phyloP scores from a whole-genome alignment of 1,139 yeast species.

The Blastobotrys apis region DNA sequence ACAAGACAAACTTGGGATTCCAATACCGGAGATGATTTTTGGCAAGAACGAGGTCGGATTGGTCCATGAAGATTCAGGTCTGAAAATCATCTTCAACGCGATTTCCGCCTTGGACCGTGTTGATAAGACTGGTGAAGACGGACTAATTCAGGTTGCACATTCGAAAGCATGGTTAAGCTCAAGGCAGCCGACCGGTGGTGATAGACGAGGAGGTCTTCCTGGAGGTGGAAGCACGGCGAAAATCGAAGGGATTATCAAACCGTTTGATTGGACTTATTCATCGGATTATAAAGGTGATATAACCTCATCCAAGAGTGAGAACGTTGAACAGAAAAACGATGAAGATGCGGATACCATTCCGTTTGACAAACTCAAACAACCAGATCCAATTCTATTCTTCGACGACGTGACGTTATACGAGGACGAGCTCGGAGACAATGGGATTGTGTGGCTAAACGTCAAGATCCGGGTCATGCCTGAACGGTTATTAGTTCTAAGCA shows the following conservation, averaged over 20 bases:
- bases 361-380: slow-evolving; percentile 57
- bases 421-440: slow-evolving; percentile 95
- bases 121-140: slow-evolving; percentile 45
- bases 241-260: slow-evolving; percentile 57
- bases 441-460: slow-evolving; percentile 70
- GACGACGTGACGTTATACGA: slow-evolving; percentile 88
- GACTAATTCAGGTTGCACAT: slow-evolving; percentile 67
- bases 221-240: slow-evolving; percentile 34
- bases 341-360: slow-evolving; percentile 48
- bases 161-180: slow-evolving; percentile 84
- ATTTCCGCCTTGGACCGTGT: slow-evolving; percentile 75
- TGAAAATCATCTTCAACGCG: slow-evolving; percentile 64
- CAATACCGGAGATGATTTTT: slow-evolving; percentile 96
- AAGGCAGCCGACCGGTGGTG: too few species aligned
- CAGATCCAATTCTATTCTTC: slow-evolving; percentile 82
- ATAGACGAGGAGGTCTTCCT: slow-evolving; percentile 29
- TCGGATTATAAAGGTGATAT: slow-evolving; percentile 62
- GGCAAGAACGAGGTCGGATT: slow-evolving; percentile 71
- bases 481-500: slow-evolving; percentile 63
- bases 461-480: slow-evolving; percentile 89
- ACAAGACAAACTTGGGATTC: slow-evolving; percentile 61
- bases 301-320: background rate
- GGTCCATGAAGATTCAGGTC: slow-evolving; percentile 38
- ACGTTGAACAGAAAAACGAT: slow-evolving; percentile 19
- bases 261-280: slow-evolving; percentile 96